Percentiles rank a stretch among this genome's conserved stretches.
phyloP scores from a whole-genome alignment of 1,139 yeast species.

The Candida sp. region DNA sequence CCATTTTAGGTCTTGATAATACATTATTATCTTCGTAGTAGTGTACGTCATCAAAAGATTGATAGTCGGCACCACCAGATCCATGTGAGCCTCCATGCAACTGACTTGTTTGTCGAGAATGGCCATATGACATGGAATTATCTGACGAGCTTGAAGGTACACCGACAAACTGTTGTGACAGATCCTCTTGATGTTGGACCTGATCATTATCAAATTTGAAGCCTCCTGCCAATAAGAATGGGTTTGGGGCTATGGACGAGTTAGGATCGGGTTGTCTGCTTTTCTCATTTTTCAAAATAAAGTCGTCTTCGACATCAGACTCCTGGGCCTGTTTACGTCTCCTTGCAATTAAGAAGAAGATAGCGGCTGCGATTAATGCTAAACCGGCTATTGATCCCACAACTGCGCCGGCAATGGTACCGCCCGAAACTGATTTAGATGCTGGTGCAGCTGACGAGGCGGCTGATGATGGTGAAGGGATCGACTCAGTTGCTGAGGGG shows the following conservation, averaged over 20 bases:
- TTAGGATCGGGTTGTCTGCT: conserved; percentile 6
- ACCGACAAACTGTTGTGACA: conserved; percentile 7
- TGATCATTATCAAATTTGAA: conserved; percentile 12
- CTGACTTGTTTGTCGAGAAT: conserved; percentile 3
- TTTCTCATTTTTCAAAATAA: conserved; percentile 27
- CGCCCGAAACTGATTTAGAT: conserved; percentile 40
- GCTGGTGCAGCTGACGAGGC: conserved; percentile 9
- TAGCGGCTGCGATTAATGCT: conserved; percentile 27
- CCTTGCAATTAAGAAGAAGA: conserved; percentile 43
- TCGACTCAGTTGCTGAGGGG: conserved; percentile 10
- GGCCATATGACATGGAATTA: conserved; percentile 2
- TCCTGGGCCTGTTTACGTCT: conserved; percentile 29
- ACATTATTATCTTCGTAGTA: conserved; percentile 2
- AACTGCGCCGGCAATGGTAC: conserved; percentile 74
- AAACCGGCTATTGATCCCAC: conserved; percentile 61
- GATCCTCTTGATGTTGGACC: conserved; percentile 7
- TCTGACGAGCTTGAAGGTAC: conserved; percentile 4
- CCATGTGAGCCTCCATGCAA: conserved; percentile 3
- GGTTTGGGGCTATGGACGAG: conserved; percentile 16
- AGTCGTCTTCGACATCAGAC: conserved; percentile 35
- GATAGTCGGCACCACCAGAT: conserved; percentile 4
- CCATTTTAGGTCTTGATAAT: conserved; percentile 24
- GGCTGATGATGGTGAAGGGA: conserved; percentile 6
- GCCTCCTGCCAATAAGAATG: conserved; percentile 16
- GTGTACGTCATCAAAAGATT: conserved; percentile 3